These are phyloP conservation scores for Bonia amplexicaulis DNA, from an alignment of 176 grass and related monocot species.

Conservation along the genomic window DNA sequence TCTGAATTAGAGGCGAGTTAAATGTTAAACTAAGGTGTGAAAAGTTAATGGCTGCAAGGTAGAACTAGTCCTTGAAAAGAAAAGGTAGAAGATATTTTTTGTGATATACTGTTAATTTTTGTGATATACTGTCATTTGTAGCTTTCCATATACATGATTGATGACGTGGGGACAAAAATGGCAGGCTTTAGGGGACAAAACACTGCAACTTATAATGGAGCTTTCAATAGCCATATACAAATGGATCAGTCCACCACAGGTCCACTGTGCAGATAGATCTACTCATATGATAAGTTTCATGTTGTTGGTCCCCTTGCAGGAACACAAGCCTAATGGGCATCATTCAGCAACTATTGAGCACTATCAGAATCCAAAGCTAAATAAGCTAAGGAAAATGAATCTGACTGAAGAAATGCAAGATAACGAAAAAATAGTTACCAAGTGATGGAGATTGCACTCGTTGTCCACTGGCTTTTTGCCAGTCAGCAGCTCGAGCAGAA, in stretches of 20 bases:
- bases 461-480: conserved; percentile 91
- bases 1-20: neutral
- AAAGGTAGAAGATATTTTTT: neutral
- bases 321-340: conserved; percentile 50
- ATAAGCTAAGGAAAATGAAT: conserved; percentile 26
- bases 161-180: conserved; percentile 26
- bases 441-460: conserved; percentile 93
- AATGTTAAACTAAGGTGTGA: neutral
- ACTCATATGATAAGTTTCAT: conserved; percentile 62
- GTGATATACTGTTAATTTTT: neutral
- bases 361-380: conserved; percentile 41
- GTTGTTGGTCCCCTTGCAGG: conserved; percentile 43
- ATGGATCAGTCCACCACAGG: conserved; percentile 42
- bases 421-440: conserved; percentile 52
- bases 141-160: conserved; percentile 34
- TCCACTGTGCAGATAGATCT: conserved; percentile 41
- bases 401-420: neutral
- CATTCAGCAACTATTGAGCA: conserved; percentile 49
- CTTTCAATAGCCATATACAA: conserved; percentile 47
- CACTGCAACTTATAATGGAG: conserved; percentile 61
- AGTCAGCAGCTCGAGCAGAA: conserved; percentile 82
- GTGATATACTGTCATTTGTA: neutral
- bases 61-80: neutral
- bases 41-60: neutral
- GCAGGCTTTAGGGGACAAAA: conserved; percentile 53